phyloP scores from a whole-genome alignment of 495 filamentous ascomycete species.

The Tetracladium setigerum region DNA sequence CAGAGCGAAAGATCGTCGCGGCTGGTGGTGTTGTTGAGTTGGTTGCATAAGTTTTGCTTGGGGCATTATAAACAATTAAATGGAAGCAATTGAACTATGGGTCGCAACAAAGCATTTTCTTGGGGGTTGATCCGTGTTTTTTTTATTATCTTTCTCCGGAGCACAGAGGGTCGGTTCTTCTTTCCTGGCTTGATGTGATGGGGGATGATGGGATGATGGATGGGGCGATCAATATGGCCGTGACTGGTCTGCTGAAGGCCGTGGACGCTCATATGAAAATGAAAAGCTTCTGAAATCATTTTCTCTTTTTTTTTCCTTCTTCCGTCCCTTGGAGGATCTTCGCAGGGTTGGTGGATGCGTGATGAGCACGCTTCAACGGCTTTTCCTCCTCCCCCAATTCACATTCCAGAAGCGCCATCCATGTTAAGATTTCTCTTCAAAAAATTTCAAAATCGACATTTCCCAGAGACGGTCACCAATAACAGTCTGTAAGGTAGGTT shows the following conservation, averaged over 20 bases:
- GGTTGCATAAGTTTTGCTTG: constrained; percentile 89
- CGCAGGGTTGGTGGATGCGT: not conserved
- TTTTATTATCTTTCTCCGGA: not conserved
- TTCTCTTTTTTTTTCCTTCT: not conserved
- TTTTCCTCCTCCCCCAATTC: too few species aligned
- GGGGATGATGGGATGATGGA: constrained; percentile 5
- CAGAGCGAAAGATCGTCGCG: constrained; percentile 92
- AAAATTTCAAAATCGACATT: too few species aligned
- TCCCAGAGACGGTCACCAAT: too few species aligned
- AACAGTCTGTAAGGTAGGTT: too few species aligned
- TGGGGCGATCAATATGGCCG: not conserved
- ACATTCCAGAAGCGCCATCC: too few species aligned
- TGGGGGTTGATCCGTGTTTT: not conserved
- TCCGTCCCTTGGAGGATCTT: not conserved
- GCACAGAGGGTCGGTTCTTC: too few species aligned
- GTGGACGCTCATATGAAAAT: constrained; percentile 20
- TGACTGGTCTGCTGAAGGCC: constrained; percentile 8
- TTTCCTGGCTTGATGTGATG: constrained; percentile 1
- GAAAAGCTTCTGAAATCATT: constrained; percentile 9
- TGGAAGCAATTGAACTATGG: too few species aligned
- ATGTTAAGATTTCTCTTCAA: too few species aligned
- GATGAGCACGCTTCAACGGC: too few species aligned
- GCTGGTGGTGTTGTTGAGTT: constrained; percentile 87
- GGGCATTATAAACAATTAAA: too few species aligned
- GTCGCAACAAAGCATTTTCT: constrained; percentile 4